Evolutionary conservation across 225 moss, liverwort and hornwort species (phyloP).

Genomic region (Physcomitrellopsis africana): DNA sequence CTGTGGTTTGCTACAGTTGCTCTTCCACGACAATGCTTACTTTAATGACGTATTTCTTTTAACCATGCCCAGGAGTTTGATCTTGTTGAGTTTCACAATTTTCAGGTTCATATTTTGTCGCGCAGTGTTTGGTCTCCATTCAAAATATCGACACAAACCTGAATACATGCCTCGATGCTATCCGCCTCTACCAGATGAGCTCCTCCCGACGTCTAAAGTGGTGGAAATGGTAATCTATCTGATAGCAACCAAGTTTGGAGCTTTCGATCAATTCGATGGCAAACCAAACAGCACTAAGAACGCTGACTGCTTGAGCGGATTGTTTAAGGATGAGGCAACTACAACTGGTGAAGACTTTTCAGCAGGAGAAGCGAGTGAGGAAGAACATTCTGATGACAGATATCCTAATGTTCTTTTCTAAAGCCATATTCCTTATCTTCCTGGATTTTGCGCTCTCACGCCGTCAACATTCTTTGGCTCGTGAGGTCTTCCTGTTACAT

Average conservation of each 20-base stretch:
- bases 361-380: conserved; percentile 49
- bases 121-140: conserved; percentile 74
- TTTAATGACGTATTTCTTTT: conserved; percentile 14
- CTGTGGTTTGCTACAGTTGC: not conserved
- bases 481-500: conserved; percentile 7
- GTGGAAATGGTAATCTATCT: conserved; percentile 82
- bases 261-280: conserved; percentile 79
- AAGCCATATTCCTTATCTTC: conserved; percentile 2
- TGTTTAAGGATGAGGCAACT: conserved; percentile 50
- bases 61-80: conserved; percentile 24
- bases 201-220: conserved; percentile 65
- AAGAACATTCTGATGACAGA: conserved; percentile 44
- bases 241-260: conserved; percentile 71
- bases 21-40: not conserved
- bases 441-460: conserved; percentile 4
- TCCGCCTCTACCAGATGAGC: conserved; percentile 81
- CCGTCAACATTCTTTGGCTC: conserved; percentile 19
- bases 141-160: conserved; percentile 58
- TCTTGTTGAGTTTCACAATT: conserved; percentile 26
- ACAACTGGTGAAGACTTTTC: conserved; percentile 46
- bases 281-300: conserved; percentile 36
- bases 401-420: conserved; percentile 11
- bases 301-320: conserved; percentile 32
- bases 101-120: conserved; percentile 95
- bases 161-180: conserved; percentile 82